Conservation (phyloP, 1,284 basidiomycete species). For the Papiliotrema fonsecae region DNA sequence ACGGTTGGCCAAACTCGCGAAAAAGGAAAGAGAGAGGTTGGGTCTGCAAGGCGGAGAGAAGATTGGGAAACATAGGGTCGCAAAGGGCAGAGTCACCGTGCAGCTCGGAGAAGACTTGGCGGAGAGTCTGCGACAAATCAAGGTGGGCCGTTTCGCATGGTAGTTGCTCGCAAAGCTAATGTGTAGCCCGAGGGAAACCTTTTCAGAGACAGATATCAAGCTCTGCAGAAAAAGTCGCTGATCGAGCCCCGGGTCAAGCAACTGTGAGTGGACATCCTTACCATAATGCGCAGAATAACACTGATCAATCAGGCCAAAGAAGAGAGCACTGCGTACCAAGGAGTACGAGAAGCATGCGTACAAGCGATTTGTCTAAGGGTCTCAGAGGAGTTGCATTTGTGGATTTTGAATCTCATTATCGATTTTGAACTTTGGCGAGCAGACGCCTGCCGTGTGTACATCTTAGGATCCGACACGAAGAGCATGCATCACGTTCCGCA, state of each 20-base stretch:
- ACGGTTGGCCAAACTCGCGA: constrained; percentile 45
- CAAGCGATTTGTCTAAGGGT: constrained; percentile 62
- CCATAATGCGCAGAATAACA: background rate
- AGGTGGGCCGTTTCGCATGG: constrained; percentile 54
- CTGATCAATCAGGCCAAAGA: constrained; percentile 56
- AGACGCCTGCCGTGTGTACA: too few relatives aligned
- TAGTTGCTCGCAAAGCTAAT: background rate
- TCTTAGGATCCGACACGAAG: too few relatives aligned
- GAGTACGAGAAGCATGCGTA: constrained; percentile 86
- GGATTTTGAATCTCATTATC: background rate
- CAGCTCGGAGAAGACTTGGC: constrained; percentile 88
- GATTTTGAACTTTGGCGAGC: background rate
- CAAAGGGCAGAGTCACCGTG: constrained; percentile 66
- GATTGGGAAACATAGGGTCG: constrained; percentile 72
- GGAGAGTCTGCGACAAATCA: constrained; percentile 77
- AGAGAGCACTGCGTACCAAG: constrained; percentile 57
- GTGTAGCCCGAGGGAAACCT: constrained; percentile 85
- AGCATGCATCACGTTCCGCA: too few relatives aligned
- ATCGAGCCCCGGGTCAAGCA: constrained; percentile 56
- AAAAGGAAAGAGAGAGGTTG: constrained; percentile 59
- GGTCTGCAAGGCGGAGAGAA: constrained; percentile 55
- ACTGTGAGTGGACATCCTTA: constrained; percentile 53
- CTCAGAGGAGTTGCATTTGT: background rate
- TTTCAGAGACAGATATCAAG: constrained; percentile 79
- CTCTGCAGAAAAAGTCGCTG: constrained; percentile 49